A percentile compares a stretch with the other conserved stretches of the same genome.
Conservation (phyloP, 768 basidiomycete genomes). For the Dioszegia crocea region DNA sequence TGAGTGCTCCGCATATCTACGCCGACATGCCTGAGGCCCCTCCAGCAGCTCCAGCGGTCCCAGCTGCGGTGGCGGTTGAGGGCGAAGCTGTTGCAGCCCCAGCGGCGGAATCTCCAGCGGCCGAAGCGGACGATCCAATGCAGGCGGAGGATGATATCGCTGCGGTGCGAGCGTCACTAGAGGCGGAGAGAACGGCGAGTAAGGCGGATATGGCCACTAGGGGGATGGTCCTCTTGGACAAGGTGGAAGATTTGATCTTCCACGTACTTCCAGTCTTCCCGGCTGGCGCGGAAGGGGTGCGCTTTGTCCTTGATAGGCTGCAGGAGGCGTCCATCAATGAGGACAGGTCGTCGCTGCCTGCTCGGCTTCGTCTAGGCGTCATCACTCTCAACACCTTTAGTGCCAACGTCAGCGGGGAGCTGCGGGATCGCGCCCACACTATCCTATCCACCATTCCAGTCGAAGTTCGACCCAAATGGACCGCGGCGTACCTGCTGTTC, state of each 20-base stretch:
- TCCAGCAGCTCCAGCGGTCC: not conserved
- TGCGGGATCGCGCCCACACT: not conserved
- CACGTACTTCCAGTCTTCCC: conserved; percentile 75
- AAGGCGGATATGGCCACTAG: conserved; percentile 56
- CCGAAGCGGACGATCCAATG: conserved; percentile 23
- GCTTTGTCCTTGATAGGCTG: conserved; percentile 64
- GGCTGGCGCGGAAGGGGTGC: conserved; percentile 63
- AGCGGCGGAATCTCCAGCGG: conserved; percentile 14
- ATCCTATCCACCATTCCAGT: conserved; percentile 8
- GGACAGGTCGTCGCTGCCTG: conserved; percentile 68
- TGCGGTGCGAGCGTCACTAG: conserved; percentile 5
- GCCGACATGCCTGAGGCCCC: conserved; percentile 7
- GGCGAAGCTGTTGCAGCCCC: conserved; percentile 48
- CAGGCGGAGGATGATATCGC: conserved; percentile 4
- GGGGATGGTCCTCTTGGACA: conserved; percentile 75
- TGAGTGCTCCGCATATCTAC: conserved; percentile 58
- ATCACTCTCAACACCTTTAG: conserved; percentile 14
- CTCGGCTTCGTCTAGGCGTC: conserved; percentile 71
- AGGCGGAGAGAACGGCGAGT: not conserved
- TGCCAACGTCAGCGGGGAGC: not conserved
- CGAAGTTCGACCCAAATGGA: conserved; percentile 71
- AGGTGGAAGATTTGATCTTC: conserved; percentile 80
- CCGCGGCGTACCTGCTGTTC: conserved; percentile 77
- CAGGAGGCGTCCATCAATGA: not conserved
- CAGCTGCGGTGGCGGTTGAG: not conserved